Evolutionary conservation across 202 grass and related monocot genomes (phyloP), one percentile per base, ranked within the genome.

Genomic region (Elaeis oleifera): DNA sequence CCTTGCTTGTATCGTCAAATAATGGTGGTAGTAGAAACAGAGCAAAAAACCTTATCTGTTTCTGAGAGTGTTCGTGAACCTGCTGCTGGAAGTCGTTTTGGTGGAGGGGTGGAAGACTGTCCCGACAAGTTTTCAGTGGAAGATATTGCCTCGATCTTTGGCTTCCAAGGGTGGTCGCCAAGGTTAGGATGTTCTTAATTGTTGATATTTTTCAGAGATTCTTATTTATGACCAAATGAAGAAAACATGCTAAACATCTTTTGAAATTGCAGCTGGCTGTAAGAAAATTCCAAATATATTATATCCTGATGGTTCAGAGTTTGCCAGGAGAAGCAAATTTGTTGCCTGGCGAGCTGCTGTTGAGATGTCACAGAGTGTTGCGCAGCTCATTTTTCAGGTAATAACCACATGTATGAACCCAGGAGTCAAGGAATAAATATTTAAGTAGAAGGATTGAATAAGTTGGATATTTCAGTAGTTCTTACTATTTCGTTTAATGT

Each of bases 41-140:
- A 82, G 85, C 51, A 92, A 68, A 67, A 89, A 73, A 67, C 78
- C 50, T 72, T 60, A 6, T 51, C 59, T 71, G 53, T 8, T 50
- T 59, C 59, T 59, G 89, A 85, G 22, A 79, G 76, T 51, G 81
- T 77, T 80, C 81, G 72, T 57, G 75, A 78, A n/a, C 81, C 80
- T 76, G 53, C 61, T 31, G 82, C 82, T 70, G 88, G 82, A 69
- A 14, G 79, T 71, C 72, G 89, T 39, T 85, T 85, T 99, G 94
- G 94, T 86, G 94, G 88, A 89, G 94, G 71, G 94, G 94, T 62
- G 94, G 94, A 70, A 77, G 53, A 63, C 51, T 99, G 52, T 99
- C 94, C 59, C 82, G 88, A 52, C 82, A 89, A 75, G 79, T 89
- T 54, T 92, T 54, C 84, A 89, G 68, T 99, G 94, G 94, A 99